phyloP scores from a whole-genome alignment of 2,329 filamentous ascomycete genomes.

The Simplicillium aogashimaense region DNA sequence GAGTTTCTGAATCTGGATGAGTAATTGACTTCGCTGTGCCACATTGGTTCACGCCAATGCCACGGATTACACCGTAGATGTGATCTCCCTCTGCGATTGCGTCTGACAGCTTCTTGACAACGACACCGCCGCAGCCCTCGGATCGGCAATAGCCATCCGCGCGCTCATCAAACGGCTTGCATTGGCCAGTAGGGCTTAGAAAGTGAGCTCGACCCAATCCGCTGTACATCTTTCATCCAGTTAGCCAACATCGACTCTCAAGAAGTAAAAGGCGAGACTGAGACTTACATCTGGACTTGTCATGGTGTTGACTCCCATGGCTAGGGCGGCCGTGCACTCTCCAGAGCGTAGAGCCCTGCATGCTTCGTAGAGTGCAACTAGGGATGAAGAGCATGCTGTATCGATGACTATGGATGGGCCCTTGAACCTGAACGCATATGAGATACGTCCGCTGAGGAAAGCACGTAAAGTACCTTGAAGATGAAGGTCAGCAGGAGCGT shows the following conservation, averaged over 20 bases:
- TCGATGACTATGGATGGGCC: constrained; percentile 23
- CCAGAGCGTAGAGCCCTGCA: constrained; percentile 16
- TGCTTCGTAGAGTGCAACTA: constrained; percentile 22
- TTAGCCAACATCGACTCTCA: too few relatives aligned
- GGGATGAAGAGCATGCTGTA: constrained; percentile 25
- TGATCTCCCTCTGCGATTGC: constrained; percentile 35
- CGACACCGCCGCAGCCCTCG: constrained; percentile 32
- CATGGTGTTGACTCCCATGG: constrained; percentile 28
- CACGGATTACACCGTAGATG: constrained; percentile 26
- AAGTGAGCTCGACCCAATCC: constrained; percentile 11
- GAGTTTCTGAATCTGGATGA: background rate
- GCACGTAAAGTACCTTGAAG: constrained; percentile 18
- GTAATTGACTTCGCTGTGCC: constrained; percentile 21
- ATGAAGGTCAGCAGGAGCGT: constrained; percentile 18
- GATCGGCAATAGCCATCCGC: constrained; percentile 39
- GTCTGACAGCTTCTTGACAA: constrained; percentile 34
- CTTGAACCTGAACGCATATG: constrained; percentile 23
- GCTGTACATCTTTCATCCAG: constrained; percentile 1
- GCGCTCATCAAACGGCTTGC: constrained; percentile 14
- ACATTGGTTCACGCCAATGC: constrained; percentile 28
- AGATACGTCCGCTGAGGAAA: constrained; percentile 22
- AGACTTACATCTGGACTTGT: constrained; percentile 6
- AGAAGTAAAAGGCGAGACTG: background rate
- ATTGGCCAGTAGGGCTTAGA: constrained; percentile 16
- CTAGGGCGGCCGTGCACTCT: constrained; percentile 21